Base-by-base conservation (phyloP, 257 asterid genomes). In the Eustoma russellianum region DNA sequence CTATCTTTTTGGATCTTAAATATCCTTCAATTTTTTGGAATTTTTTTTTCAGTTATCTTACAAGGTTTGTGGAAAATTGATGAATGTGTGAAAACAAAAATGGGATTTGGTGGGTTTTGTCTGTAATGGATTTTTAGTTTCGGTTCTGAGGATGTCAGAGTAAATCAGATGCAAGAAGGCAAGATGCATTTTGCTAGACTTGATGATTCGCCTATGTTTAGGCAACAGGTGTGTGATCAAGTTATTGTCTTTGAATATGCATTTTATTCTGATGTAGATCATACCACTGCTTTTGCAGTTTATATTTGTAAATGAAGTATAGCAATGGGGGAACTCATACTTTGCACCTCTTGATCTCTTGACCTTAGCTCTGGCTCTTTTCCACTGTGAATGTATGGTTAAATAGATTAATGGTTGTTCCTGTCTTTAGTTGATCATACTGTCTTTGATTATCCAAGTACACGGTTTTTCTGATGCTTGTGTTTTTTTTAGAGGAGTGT, bases 201-300 rank as follows among this genome's bases (percentile, higher is more conserved):
- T 47, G 98, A 90, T 54, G 98, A 90, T 74, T 90, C 98, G 16
- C 98, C 98, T 6, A 90, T 90, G 98, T 86, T 90, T 61, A 93
- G 98, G 59, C 96, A 90, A 67, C 96, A 90, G 98, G 98, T 90
- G 16, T 61, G 50, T 28, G 35, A 43, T 24, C 8, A 24, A 47
- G 58, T 44, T n/a, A 2, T 10, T 33, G 15, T 17, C 43, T 8
- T 5, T 53, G 46, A 12, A 6, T 55, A 33, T 61, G 19, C 14
- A 46, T 8, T 38, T 44, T 1, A 17, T 38, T 24, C 28, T 5
- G 14, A 17, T 54, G 46, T 8, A 13, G n/a, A 46, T 41, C 38
- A 43, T 11, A 44, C 34, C 41, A 17, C 45, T 46, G 28, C 9
- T 6, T 7, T 47, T 38, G 5, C 9, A 7, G 7, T 38, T 7